Evolutionary conservation across 768 basidiomycete genomes (phyloP).

Genomic region (Ramaria rubella): DNA sequence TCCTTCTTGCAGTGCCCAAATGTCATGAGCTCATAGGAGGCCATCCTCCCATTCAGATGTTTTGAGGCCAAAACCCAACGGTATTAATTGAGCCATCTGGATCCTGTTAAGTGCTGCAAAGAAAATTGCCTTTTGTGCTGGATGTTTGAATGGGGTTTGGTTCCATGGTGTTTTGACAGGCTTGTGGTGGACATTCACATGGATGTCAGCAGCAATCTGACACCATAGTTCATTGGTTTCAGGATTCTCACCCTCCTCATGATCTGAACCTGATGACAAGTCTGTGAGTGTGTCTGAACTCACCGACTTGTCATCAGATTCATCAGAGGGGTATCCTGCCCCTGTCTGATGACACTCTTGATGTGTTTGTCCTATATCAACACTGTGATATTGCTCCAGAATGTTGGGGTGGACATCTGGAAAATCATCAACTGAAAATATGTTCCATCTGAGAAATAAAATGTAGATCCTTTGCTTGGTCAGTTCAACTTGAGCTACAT

Average conservation of each 20-base stretch:
- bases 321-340: conserved; percentile 12
- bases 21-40: background rate
- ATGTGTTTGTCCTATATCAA: background rate
- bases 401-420: conserved; percentile 14
- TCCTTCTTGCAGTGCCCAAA: background rate
- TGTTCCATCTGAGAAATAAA: conserved; percentile 14
- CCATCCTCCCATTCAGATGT: background rate
- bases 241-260: background rate
- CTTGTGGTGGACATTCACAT: too few species aligned
- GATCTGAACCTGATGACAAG: background rate
- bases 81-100: background rate
- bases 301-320: background rate
- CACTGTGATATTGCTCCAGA: conserved; percentile 15
- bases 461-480: conserved; percentile 16
- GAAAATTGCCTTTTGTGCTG: background rate
- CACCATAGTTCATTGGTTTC: background rate
- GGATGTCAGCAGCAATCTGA: background rate
- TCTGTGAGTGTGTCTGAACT: background rate
- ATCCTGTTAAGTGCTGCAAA: background rate
- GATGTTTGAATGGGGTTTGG: background rate
- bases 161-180: background rate
- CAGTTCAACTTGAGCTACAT: background rate
- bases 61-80: background rate
- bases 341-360: conserved; percentile 5
- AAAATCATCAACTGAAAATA: conserved; percentile 14